Conservation (phyloP, 371 early-diverging fungal species). For the Mortierella sp. region DNA sequence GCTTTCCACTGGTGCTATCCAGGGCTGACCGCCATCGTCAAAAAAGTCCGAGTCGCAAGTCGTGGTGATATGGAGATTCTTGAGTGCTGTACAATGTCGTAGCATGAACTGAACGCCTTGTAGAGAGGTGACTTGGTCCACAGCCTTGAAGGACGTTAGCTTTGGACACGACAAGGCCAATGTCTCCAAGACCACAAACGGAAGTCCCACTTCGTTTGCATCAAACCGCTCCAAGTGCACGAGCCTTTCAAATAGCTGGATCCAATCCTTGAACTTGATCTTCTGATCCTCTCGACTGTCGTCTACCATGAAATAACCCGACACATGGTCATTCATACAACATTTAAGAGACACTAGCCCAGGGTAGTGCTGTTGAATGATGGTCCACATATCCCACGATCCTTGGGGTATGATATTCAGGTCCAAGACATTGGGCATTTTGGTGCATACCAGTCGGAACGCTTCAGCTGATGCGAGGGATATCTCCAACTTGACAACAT, state of each 20-base stretch:
- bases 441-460: not conserved
- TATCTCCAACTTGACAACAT: not conserved
- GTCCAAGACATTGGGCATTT: not conserved
- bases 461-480: not conserved
- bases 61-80: not conserved
- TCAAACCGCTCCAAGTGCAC: slow-evolving; percentile 1
- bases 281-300: too few relatives aligned
- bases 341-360: slow-evolving; percentile 3
- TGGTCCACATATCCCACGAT: not conserved
- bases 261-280: slow-evolving; percentile 1
- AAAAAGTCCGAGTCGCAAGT: not conserved
- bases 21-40: not conserved
- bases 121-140: not conserved
- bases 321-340: not conserved
- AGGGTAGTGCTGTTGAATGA: slow-evolving; percentile 4
- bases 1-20: slow-evolving; percentile 16
- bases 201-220: not conserved
- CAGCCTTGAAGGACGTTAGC: not conserved
- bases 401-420: not conserved
- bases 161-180: slow-evolving; percentile 7
- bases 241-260: slow-evolving; percentile 6
- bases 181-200: slow-evolving; percentile 1
- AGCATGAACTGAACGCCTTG: slow-evolving; percentile 2
- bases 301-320: too few relatives aligned
- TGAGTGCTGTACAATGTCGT: not conserved